Conservation (phyloP, 495 filamentous ascomycete genomes). For the Talaromyces trachyspermus region DNA sequence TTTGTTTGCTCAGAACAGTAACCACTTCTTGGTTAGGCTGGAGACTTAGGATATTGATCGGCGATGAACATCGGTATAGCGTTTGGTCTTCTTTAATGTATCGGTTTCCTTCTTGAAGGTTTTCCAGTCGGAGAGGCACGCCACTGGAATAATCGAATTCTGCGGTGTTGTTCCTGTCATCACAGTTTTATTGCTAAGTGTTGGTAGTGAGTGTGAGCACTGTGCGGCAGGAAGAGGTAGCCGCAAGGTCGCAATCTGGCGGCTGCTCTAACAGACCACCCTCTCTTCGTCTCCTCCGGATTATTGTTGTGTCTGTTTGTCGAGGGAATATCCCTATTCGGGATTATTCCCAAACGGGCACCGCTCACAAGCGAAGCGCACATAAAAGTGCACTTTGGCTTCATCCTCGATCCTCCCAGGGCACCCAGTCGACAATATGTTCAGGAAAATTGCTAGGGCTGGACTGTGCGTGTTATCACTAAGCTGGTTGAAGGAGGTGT, state of each 20-base stretch:
- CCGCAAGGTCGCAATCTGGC: too few species aligned
- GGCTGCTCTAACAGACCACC: too few species aligned
- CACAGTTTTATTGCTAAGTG: too few species aligned
- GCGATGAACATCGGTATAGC: slow-evolving; percentile 13
- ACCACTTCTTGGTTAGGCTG: slow-evolving; percentile 15
- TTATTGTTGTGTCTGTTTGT: too few species aligned
- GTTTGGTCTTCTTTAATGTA: slow-evolving; percentile 15
- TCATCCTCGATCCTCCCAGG: too few species aligned
- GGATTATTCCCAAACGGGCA: too few species aligned
- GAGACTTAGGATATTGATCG: slow-evolving; percentile 12
- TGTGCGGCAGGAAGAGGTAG: too few species aligned
- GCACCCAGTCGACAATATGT: slow-evolving; percentile 13
- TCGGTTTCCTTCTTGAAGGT: slow-evolving; percentile 12
- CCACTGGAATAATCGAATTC: slow-evolving; percentile 10
- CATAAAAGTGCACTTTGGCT: too few species aligned
- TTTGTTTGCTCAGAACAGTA: slow-evolving; percentile 17
- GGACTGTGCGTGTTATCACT: slow-evolving; percentile 15
- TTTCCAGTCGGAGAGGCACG: slow-evolving; percentile 6
- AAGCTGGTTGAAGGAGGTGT: slow-evolving; percentile 15
- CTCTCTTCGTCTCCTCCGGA: too few species aligned
- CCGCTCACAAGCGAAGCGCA: too few species aligned
- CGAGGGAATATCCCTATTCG: too few species aligned
- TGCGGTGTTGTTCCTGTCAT: background rate
- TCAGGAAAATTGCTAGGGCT: slow-evolving; percentile 21
- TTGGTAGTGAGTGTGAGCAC: too few species aligned